Conservation (phyloP, 2,329 filamentous ascomycete species). For the Colletotrichum liaoningense region DNA sequence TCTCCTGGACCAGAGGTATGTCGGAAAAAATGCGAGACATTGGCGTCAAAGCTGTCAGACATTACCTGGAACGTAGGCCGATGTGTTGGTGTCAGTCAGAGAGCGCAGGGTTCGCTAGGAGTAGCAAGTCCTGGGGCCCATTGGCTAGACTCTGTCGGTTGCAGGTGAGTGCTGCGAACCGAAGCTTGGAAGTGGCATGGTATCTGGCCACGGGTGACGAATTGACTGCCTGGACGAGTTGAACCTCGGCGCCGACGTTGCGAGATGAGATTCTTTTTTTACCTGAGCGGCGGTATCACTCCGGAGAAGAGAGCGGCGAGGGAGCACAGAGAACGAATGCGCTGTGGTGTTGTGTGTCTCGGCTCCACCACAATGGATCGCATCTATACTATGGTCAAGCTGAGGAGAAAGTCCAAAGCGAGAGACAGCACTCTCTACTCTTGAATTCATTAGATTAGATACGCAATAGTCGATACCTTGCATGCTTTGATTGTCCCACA, state of each 20-base stretch:
- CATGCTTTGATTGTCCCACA: neutral
- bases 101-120: neutral
- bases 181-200: conserved; percentile 23
- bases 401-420: neutral
- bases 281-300: neutral
- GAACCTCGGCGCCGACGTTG: neutral
- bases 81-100: conserved; percentile 3
- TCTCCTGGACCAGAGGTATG: neutral
- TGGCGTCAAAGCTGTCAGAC: conserved; percentile 11
- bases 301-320: neutral
- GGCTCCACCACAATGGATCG: neutral
- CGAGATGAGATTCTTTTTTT: neutral
- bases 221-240: neutral
- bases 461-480: neutral
- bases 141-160: conserved; percentile 17
- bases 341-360: neutral
- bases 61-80: neutral
- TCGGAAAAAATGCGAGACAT: neutral
- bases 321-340: neutral
- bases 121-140: neutral
- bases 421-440: neutral
- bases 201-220: conserved; percentile 10
- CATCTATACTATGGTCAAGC: neutral
- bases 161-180: conserved; percentile 11
- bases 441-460: neutral